Percentiles rank a stretch among this genome's conserved stretches.
These are phyloP conservation scores for Begonia masoniana DNA, from an alignment of 306 rosid species.

Conservation along the genomic window DNA sequence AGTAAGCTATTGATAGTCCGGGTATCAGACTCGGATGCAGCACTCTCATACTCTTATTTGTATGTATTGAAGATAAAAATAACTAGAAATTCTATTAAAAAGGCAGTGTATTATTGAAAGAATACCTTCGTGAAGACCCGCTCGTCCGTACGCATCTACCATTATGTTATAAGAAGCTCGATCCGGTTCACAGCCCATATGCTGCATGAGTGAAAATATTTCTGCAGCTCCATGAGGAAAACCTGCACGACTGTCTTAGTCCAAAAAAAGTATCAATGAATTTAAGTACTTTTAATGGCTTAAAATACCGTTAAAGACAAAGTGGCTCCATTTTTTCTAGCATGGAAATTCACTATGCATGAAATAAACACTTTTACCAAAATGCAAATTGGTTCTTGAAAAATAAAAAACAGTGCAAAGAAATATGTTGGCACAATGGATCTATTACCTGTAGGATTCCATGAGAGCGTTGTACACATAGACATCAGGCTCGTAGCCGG, in stretches of 20 bases:
- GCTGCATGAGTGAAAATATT: constrained; percentile 86
- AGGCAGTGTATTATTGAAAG: neutral
- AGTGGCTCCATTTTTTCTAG: neutral
- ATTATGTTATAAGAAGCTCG: constrained; percentile 84
- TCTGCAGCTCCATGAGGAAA: constrained; percentile 88
- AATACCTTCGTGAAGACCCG: constrained; percentile 78
- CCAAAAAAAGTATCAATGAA: no score
- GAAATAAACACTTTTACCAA: no score
- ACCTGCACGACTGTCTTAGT: constrained; percentile 65
- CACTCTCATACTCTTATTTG: no score
- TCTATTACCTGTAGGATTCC: constrained; percentile 87
- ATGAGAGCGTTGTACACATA: constrained; percentile 88
- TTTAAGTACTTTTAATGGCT: neutral
- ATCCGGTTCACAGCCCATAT: constrained; percentile 98
- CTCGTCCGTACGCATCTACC: constrained; percentile 95
- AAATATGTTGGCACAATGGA: neutral
- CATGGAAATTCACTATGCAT: neutral
- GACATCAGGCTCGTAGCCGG: constrained; percentile 74
- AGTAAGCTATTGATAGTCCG: no score
- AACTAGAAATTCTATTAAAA: constrained; percentile 4
- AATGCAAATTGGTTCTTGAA: no score
- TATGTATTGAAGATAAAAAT: neutral
- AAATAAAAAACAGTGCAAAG: neutral
- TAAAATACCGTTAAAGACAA: no score
- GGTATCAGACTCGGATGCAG: no score